phyloP scores from a whole-genome alignment of 1,284 basidiomycete species.

The Dichomitus squalens region DNA sequence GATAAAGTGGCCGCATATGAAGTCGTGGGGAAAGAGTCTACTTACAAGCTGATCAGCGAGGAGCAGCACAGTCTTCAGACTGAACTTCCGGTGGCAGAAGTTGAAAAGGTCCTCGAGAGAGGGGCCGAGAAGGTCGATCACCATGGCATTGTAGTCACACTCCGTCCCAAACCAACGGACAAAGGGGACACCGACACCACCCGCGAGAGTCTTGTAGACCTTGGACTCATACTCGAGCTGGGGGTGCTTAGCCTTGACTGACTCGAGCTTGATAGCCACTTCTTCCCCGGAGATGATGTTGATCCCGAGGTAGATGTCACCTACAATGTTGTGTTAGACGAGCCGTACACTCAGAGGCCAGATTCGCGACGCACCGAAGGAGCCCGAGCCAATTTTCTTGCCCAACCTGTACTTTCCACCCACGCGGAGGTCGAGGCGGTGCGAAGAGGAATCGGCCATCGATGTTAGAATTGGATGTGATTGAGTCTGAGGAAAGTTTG shows the following conservation, averaged over 20 bases:
- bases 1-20: constrained; percentile 5
- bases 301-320: constrained; percentile 99
- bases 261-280: constrained; percentile 99
- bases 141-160: constrained; percentile 99
- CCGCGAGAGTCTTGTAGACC: constrained; percentile 96
- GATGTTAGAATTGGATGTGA: constrained; percentile 5
- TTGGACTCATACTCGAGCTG: constrained; percentile 99
- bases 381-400: constrained; percentile 99
- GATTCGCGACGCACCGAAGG: constrained; percentile 75
- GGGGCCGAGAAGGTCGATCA: constrained; percentile 95
- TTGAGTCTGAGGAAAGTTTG: constrained; percentile 8
- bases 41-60: constrained; percentile 95
- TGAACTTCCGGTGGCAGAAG: constrained; percentile 99
- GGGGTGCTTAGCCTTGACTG: constrained; percentile 99
- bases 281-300: constrained; percentile 99
- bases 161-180: constrained; percentile 99
- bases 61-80: constrained; percentile 94
- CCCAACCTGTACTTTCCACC: constrained; percentile 99
- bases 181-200: constrained; percentile 97
- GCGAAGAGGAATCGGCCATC: constrained; percentile 72
- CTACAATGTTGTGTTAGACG: constrained; percentile 42
- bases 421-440: constrained; percentile 91
- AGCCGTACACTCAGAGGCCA: not conserved
- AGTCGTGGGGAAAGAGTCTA: constrained; percentile 23
- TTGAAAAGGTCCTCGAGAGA: constrained; percentile 99